Conservation (phyloP, 352 stramenopile genomes). For the Phytophthora europaea region DNA sequence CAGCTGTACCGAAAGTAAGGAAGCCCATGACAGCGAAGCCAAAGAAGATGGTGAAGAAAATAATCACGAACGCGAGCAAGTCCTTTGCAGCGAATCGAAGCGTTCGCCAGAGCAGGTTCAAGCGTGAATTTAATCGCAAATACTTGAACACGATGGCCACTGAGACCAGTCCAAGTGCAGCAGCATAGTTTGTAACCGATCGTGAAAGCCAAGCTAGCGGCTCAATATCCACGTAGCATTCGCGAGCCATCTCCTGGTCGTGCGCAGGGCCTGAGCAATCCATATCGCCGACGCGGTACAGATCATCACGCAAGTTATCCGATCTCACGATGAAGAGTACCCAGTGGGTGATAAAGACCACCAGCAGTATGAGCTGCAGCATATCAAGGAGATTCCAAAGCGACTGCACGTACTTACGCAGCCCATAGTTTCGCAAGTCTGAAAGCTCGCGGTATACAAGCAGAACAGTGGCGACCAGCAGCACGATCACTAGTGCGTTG, state of each 20-base stretch:
- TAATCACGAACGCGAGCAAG: constrained; percentile 78
- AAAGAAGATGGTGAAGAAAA: constrained; percentile 88
- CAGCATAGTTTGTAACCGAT: constrained; percentile 67
- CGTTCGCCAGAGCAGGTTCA: constrained; percentile 86
- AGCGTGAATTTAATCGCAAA: constrained; percentile 73
- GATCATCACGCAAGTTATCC: constrained; percentile 58
- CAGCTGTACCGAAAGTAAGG: constrained; percentile 70
- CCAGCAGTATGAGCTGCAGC: constrained; percentile 73
- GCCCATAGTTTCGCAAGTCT: constrained; percentile 57
- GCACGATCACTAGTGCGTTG: constrained; percentile 73
- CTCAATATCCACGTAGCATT: constrained; percentile 74
- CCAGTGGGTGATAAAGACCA: constrained; percentile 75
- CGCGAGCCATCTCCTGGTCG: constrained; percentile 51
- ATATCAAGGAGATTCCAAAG: constrained; percentile 87
- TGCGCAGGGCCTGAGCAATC: constrained; percentile 56
- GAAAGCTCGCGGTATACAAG: constrained; percentile 66
- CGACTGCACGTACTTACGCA: constrained; percentile 75
- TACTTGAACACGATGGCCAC: constrained; percentile 90
- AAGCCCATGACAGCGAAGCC: constrained; percentile 85
- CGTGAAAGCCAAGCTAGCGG: constrained; percentile 58
- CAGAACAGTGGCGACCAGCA: constrained; percentile 59
- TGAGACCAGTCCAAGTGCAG: constrained; percentile 67
- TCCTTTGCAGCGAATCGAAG: constrained; percentile 81
- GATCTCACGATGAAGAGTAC: constrained; percentile 60
- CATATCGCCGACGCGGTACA: constrained; percentile 61